Evolutionary conservation across 495 filamentous ascomycete species (phyloP).

Genomic region (Lasiosphaeria ovina): DNA sequence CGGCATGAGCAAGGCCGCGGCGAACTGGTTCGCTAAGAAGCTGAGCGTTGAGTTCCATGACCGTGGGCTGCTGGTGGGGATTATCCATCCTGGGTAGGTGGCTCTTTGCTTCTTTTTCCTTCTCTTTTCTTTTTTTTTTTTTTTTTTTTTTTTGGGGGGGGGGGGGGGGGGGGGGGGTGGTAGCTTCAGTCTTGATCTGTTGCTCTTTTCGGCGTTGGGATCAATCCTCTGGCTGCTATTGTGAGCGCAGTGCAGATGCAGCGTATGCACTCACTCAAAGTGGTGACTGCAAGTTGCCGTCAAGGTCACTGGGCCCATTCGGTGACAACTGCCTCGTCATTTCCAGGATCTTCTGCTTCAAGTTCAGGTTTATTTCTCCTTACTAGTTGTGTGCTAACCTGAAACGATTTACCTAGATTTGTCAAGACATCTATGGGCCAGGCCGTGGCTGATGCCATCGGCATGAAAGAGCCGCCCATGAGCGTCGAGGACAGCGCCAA

Average conservation of each 20-base stretch:
- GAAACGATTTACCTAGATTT: conserved; percentile 27
- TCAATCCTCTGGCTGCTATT: too few relatives aligned
- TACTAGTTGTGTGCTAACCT: not conserved
- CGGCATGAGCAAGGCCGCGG: conserved; percentile 32
- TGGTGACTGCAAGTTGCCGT: not conserved
- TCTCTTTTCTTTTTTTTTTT: conserved; percentile 1
- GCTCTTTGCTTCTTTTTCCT: not conserved
- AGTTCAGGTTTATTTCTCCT: not conserved
- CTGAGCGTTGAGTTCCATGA: conserved; percentile 21
- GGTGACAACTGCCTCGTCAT: too few relatives aligned
- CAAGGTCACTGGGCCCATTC: too few relatives aligned
- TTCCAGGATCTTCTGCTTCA: too few relatives aligned
- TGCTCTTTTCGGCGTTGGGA: not conserved
- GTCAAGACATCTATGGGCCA: conserved; percentile 42
- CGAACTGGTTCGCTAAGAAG: conserved; percentile 28
- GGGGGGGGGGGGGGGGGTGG: too few relatives aligned
- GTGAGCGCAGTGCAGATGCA: too few relatives aligned
- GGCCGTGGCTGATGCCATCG: conserved; percentile 34
- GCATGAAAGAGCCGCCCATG: conserved; percentile 32
- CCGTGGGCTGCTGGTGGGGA: conserved; percentile 24
- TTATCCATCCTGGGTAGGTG: conserved; percentile 34
- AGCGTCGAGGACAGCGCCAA: conserved; percentile 28
- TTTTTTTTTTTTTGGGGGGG: not conserved
- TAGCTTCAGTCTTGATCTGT: not conserved
- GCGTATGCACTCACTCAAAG: not conserved